A percentile compares a stretch with the other conserved stretches of the same genome.
These are phyloP conservation scores for Fraxinus dipetala DNA, from an alignment of 305 asterid genomes.

Conservation along the genomic window DNA sequence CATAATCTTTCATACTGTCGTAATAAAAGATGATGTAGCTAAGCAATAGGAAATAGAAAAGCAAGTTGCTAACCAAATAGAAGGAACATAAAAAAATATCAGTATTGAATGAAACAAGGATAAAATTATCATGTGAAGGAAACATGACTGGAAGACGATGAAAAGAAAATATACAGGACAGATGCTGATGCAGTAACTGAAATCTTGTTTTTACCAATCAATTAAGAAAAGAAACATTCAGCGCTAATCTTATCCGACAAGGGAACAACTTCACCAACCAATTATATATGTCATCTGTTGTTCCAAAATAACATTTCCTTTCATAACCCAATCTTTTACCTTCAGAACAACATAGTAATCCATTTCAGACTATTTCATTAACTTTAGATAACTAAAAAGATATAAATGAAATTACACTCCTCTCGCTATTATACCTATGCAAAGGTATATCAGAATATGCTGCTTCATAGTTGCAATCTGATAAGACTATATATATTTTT, in stretches of 20 bases:
- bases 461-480: not conserved
- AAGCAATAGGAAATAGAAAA: slow-evolving; percentile 3
- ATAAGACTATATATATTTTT: not conserved
- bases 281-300: not conserved
- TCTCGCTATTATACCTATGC: not conserved
- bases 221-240: not conserved
- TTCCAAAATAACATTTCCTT: not conserved
- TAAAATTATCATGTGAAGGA: not conserved
- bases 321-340: not conserved
- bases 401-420: not conserved
- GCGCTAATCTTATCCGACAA: not conserved
- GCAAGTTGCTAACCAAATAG: not conserved
- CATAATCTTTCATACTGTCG: slow-evolving; percentile 87
- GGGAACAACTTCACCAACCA: not conserved
- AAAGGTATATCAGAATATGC: not conserved
- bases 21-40: slow-evolving; percentile 20
- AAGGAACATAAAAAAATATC: not conserved
- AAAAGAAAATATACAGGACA: not conserved
- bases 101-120: not conserved
- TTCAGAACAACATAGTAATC: not conserved
- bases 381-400: not conserved
- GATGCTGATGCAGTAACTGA: not conserved
- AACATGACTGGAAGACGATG: not conserved
- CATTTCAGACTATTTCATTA: not conserved
- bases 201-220: not conserved